phyloP scores from a whole-genome alignment of 139 green algal species.

The Chlamydomonas eustigma region DNA sequence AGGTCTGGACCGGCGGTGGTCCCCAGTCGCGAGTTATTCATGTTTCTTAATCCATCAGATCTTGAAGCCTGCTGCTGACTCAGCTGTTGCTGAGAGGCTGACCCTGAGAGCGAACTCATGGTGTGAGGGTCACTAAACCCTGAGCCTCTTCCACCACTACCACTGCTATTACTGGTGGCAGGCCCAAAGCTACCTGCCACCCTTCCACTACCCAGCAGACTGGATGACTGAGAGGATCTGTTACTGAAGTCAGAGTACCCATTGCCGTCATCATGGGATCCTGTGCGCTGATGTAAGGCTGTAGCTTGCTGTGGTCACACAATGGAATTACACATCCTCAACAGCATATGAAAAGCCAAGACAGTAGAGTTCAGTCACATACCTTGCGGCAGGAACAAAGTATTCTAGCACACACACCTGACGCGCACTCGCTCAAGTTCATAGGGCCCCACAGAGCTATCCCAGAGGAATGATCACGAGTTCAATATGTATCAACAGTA shows the following conservation, averaged over 20 bases:
- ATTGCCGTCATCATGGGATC: background rate
- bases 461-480: background rate
- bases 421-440: too few relatives aligned
- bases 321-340: too few relatives aligned
- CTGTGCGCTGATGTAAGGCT: background rate
- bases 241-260: background rate
- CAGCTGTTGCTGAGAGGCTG: background rate
- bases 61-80: background rate
- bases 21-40: too few relatives aligned
- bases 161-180: background rate
- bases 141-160: background rate
- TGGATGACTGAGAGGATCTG: background rate
- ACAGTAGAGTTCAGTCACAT: too few relatives aligned
- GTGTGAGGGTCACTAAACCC: too few relatives aligned
- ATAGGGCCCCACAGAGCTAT: background rate
- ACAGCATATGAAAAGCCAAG: too few relatives aligned
- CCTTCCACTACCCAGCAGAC: background rate
- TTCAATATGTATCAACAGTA: background rate
- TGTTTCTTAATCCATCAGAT: too few relatives aligned
- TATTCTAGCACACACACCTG: background rate
- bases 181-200: background rate
- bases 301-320: background rate
- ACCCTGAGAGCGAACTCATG: too few relatives aligned
- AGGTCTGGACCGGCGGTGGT: conserved; percentile 5
- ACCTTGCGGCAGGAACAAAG: background rate